phyloP scores from a whole-genome alignment of 352 stramenopile genomes.

The Globisporangium camurandrum region DNA sequence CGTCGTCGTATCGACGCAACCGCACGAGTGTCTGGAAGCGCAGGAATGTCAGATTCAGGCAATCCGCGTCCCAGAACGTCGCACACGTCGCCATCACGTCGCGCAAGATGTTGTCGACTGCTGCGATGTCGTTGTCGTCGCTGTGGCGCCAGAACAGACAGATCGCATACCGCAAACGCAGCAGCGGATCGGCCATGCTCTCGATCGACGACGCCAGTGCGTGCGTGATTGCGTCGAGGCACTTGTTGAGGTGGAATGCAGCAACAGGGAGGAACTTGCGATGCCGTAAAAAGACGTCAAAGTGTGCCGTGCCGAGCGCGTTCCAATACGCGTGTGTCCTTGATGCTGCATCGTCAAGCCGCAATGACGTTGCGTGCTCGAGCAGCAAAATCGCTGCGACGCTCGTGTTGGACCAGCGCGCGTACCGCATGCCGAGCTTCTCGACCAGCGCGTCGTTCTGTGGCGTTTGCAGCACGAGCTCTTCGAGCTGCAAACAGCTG shows the following conservation, averaged over 20 bases:
- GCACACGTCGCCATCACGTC: constrained; percentile 47
- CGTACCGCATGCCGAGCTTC: constrained; percentile 55
- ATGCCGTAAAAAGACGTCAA: constrained; percentile 53
- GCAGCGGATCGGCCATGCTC: constrained; percentile 45
- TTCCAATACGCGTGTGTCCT: constrained; percentile 70
- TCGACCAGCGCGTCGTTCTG: constrained; percentile 34
- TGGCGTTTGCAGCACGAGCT: constrained; percentile 38
- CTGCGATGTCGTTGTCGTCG: constrained; percentile 36
- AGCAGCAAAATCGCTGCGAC: constrained; percentile 44
- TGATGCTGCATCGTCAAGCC: constrained; percentile 30
- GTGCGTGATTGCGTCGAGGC: constrained; percentile 44
- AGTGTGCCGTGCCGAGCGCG: constrained; percentile 48
- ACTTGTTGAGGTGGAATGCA: constrained; percentile 42
- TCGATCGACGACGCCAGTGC: constrained; percentile 61
- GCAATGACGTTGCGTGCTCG: constrained; percentile 36
- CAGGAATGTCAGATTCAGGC: constrained; percentile 43
- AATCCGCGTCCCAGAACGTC: constrained; percentile 58
- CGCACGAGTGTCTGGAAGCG: constrained; percentile 57
- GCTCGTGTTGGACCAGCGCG: constrained; percentile 42
- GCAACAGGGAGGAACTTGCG: constrained; percentile 53
- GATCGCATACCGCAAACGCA: constrained; percentile 57
- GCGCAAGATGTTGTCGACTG: constrained; percentile 44
- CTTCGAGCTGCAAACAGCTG: constrained; percentile 56
- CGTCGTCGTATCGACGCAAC: constrained; percentile 41
- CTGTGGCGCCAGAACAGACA: constrained; percentile 54